These are phyloP conservation scores for Calvatia gigantea DNA, from an alignment of 768 basidiomycete species.

Conservation along the genomic window DNA sequence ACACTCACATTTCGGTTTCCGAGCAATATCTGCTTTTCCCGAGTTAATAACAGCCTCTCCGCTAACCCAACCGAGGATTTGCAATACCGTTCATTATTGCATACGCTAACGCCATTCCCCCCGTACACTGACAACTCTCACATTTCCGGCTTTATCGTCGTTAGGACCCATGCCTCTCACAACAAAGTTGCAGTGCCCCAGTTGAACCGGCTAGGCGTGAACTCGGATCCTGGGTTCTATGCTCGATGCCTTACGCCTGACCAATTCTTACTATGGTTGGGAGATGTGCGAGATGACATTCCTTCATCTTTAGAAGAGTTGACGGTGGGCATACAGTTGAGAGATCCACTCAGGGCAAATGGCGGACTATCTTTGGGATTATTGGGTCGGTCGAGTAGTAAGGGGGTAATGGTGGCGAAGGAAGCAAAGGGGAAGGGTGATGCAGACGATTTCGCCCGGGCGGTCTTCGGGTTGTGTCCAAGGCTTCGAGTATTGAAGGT, in stretches of 20 bases:
- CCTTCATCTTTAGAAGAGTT: background rate
- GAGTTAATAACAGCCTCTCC: background rate
- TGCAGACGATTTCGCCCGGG: background rate
- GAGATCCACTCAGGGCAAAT: background rate
- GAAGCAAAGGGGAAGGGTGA: background rate
- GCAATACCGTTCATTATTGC: background rate
- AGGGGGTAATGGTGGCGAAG: too few species aligned
- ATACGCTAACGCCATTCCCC: background rate
- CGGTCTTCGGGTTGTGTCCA: background rate
- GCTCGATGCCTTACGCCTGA: background rate
- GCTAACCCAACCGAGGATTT: background rate
- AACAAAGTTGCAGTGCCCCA: background rate
- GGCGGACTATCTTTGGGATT: too few species aligned
- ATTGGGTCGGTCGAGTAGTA: too few species aligned
- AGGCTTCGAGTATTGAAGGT: background rate
- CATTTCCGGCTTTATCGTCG: background rate
- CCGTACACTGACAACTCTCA: background rate
- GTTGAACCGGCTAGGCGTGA: background rate
- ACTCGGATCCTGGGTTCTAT: background rate
- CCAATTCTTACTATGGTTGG: background rate
- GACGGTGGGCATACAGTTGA: background rate
- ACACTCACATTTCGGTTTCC: too few species aligned
- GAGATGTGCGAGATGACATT: background rate
- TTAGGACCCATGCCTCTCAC: background rate
- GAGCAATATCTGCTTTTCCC: too few species aligned